Evolutionary conservation across 345 rosid species (phyloP), one percentile per base, ranked within the genome.

Genomic region (Euphorbia pulcherrima): DNA sequence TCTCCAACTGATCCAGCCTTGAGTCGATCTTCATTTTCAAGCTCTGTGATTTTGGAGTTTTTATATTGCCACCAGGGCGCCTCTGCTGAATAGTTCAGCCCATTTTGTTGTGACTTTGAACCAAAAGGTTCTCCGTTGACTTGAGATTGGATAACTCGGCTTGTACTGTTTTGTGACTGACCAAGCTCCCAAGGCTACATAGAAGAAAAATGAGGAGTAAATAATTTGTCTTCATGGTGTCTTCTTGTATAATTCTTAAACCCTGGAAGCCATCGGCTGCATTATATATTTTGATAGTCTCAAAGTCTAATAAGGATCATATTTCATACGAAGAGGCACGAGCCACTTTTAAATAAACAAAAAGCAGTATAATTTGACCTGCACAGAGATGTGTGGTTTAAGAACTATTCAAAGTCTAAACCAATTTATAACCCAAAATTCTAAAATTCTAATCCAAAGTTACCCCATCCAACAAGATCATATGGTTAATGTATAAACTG

Each of bases 11-110:
- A 23, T 65, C 63, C 80, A 18, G 68, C 57, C 62, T 64, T 82
- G 74, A 4, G 30, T 66, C 84, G 72, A 71, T 86, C 86, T 59
- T 85, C 89, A 54, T 77, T 86, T 29, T 82, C 93, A 6, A 89
- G 70, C 71, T 89, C 95, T 0, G 86, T 74, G 74, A 84, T 85
- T 73, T 83, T 80, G 20, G 72, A 77, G 73, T 84, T 89, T 65
- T 87, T 88, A 78, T 70, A 81, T 75, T 84, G 95, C 99, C 95
- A 87, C 92, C 92, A 83, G 61, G 88, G 88, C 10, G 23, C 80
- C 14, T 78, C 82, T 9, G 58, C 57, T 69, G 74, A 82, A 75
- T 82, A 50, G 62, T 60, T 74, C 71, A 67, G 52, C 47, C 86
- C 86, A 61, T 79, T 82, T 59, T 74, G 82, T 64, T 74, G 79